Evolutionary conservation across 2,329 filamentous ascomycete species (phyloP).

Genomic region (Cladosporium sp.): DNA sequence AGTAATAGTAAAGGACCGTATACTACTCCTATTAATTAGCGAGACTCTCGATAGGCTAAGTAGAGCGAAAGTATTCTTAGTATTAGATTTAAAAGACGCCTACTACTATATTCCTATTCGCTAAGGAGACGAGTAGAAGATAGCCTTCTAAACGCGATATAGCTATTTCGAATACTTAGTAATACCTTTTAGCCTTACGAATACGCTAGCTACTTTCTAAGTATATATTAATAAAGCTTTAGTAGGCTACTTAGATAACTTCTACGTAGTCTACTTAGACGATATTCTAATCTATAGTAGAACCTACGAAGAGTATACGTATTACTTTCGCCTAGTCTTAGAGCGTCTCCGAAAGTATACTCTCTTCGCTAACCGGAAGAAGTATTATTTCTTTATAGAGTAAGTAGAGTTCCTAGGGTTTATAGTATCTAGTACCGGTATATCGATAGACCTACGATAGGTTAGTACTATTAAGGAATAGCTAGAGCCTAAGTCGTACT

Average conservation of each 20-base stretch:
- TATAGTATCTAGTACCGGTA: constrained; percentile 3
- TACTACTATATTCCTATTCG: constrained; percentile 28
- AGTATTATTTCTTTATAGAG: constrained; percentile 14
- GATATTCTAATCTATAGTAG: constrained; percentile 31
- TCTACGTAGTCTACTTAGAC: constrained; percentile 27
- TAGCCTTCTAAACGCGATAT: constrained; percentile 20
- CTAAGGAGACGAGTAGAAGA: constrained; percentile 22
- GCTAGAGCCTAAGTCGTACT: neutral
- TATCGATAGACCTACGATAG: neutral
- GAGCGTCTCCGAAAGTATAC: neutral
- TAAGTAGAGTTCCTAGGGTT: constrained; percentile 18
- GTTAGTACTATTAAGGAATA: neutral
- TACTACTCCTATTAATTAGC: constrained; percentile 24
- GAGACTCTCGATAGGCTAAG: constrained; percentile 23
- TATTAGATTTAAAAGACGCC: constrained; percentile 22
- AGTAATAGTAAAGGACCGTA: constrained; percentile 31
- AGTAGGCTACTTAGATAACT: constrained; percentile 12
- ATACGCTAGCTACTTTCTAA: constrained; percentile 25
- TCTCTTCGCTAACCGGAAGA: constrained; percentile 15
- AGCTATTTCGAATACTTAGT: constrained; percentile 24
- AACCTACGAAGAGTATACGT: constrained; percentile 5
- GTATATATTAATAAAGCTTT: constrained; percentile 24
- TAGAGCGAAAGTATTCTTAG: constrained; percentile 17
- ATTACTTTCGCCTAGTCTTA: constrained; percentile 8
- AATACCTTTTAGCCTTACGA: constrained; percentile 26